Percentiles rank a stretch among this genome's conserved stretches.
Evolutionary conservation across 2,329 filamentous ascomycete species (phyloP).

Genomic region (Diaporthe sp.): DNA sequence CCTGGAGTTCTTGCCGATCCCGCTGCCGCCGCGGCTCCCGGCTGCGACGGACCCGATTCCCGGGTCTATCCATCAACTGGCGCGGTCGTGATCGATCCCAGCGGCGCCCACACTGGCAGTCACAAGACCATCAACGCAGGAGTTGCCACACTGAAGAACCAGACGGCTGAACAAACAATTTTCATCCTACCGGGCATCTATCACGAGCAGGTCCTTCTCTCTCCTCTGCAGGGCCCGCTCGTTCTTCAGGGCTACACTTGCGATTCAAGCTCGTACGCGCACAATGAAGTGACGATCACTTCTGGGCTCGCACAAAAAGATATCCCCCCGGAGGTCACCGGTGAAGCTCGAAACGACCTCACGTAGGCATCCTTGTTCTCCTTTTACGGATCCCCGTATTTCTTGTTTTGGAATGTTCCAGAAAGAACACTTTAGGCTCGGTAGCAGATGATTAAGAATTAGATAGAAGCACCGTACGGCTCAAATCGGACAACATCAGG

Average conservation of each 20-base stretch:
- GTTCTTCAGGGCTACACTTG: slow-evolving; percentile 24
- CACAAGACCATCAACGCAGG: slow-evolving; percentile 6
- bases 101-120: neutral
- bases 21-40: neutral
- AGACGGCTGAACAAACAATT: slow-evolving; percentile 5
- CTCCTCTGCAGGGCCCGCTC: slow-evolving; percentile 9
- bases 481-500: slow-evolving; percentile 13
- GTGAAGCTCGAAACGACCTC: slow-evolving; percentile 18
- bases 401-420: too few species aligned
- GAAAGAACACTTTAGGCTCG: too few species aligned
- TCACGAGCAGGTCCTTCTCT: slow-evolving; percentile 9
- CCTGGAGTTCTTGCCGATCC: neutral
- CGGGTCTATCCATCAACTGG: neutral
- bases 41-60: slow-evolving; percentile 2
- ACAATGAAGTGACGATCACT: slow-evolving; percentile 19
- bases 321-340: neutral
- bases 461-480: neutral
- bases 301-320: slow-evolving; percentile 11
- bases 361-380: too few species aligned
- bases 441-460: too few species aligned
- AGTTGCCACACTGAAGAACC: neutral
- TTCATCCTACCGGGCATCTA: slow-evolving; percentile 24
- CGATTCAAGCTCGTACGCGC: slow-evolving; percentile 10
- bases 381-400: too few species aligned
- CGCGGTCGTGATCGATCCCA: slow-evolving; percentile 11